phyloP scores from a whole-genome alignment of 805 yeast genomes.

The Schizosaccharomyces cryophilus region DNA sequence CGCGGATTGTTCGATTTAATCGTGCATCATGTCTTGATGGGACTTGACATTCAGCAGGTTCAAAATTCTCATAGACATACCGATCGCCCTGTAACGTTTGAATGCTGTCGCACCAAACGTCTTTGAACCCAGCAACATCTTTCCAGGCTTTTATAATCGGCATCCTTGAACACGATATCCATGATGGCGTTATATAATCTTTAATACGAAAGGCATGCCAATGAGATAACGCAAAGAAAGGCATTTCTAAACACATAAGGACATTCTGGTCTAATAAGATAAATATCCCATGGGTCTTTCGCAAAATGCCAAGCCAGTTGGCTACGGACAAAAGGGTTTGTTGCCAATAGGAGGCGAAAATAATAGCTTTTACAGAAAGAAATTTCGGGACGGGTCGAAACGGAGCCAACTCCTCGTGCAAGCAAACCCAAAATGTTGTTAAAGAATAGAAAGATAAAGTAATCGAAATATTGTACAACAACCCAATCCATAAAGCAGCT shows the following conservation, averaged over 20 bases:
- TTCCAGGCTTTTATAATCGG: constrained; percentile 36
- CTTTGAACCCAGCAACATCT: constrained; percentile 59
- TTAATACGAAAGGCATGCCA: constrained; percentile 59
- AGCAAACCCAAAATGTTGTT: constrained; percentile 79
- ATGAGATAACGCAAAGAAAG: constrained; percentile 73
- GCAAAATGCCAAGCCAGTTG: constrained; percentile 13
- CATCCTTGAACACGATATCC: constrained; percentile 50
- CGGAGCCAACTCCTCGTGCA: constrained; percentile 49
- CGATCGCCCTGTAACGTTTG: constrained; percentile 40
- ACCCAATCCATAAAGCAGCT: constrained; percentile 36
- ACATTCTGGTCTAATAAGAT: constrained; percentile 43
- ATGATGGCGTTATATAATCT: constrained; percentile 32
- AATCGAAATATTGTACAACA: constrained; percentile 57
- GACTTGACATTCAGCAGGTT: constrained; percentile 50
- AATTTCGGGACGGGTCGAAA: constrained; percentile 72
- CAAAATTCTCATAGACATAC: constrained; percentile 65
- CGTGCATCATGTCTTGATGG: constrained; percentile 25
- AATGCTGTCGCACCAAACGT: constrained; percentile 54
- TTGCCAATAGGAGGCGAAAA: constrained; percentile 98
- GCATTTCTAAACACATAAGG: constrained; percentile 56
- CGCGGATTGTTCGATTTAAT: constrained; percentile 47
- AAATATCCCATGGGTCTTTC: constrained; percentile 15
- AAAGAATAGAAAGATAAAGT: constrained; percentile 60
- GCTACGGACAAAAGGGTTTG: constrained; percentile 31
- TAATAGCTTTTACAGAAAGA: constrained; percentile 72